Base-by-base conservation (phyloP, 2,329 filamentous ascomycete species). In the Sclerotinia nivalis region DNA sequence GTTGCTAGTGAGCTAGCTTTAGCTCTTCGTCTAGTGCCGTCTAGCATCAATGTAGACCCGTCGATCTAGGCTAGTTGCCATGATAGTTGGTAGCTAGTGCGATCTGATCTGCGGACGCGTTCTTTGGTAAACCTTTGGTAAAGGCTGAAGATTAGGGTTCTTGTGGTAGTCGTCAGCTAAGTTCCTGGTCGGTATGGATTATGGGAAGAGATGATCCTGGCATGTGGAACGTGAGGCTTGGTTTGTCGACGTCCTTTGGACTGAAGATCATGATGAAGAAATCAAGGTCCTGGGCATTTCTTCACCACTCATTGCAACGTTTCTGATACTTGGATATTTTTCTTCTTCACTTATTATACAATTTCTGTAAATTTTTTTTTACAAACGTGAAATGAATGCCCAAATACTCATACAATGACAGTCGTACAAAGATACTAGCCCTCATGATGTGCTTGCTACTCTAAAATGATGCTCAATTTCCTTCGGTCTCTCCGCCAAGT, bases 391-490 rank as follows among this genome's bases (percentile, higher is more conserved):
- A 65, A 52, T 52, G 5, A 52, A 65, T 37, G 47, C 15, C 13
- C 12, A 10, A 25, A 28, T 47, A 25, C 18, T 40, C 20, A 25
- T 65, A 8, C 31, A 52, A 28, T 25, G 6, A 3, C 31, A 25
- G 40, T 7, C 9, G 25, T 40, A 4, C 2, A 43, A 9, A 15
- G 28, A 7, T 9, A 40, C 47, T 34, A 52, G 28, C 25, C 31
- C 45, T 64, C 20, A 37, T 9, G n/a, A 25, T 25, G 34, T 7
- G 4, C 47, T 65, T 4, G 13, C 31, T 13, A 25, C 61, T 7
- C 61, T 47, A 13, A 52, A 65, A 40, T 22, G 61, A 65, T 65
- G 61, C 49, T 65, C 61, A 20, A 50, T 13, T 15, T 64, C 40
- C 40, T 52, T 65, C 2, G 61, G 22, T 28, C 49, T 52, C 18